Evolutionary conservation across 2,329 filamentous ascomycete species (phyloP).

Genomic region (Microcera coccophila): DNA sequence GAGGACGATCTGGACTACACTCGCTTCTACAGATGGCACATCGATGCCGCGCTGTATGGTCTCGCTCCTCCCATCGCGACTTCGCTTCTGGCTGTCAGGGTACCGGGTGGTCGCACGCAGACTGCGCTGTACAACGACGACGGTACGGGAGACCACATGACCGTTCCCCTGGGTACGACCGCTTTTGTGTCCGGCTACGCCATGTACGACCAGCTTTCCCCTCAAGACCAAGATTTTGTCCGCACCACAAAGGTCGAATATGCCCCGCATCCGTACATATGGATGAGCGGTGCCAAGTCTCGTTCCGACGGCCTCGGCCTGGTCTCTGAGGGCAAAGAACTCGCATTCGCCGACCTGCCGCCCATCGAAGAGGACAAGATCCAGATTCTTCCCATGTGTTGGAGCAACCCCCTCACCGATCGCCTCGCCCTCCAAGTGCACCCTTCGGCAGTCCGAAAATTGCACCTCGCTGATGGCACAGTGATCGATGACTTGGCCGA

Average conservation of each 20-base stretch:
- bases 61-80: slow-evolving; percentile 72
- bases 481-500: slow-evolving; percentile 64
- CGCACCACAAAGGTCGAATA: slow-evolving; percentile 68
- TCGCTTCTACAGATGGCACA: slow-evolving; percentile 74
- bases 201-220: slow-evolving; percentile 65
- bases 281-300: slow-evolving; percentile 69
- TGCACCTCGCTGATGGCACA: slow-evolving; percentile 63
- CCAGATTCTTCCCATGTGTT: slow-evolving; percentile 70
- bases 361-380: slow-evolving; percentile 63
- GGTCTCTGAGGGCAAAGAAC: slow-evolving; percentile 61
- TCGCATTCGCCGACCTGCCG: slow-evolving; percentile 57
- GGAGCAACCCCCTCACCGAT: slow-evolving; percentile 70
- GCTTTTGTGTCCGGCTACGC: slow-evolving; percentile 69
- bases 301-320: slow-evolving; percentile 68
- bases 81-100: slow-evolving; percentile 67
- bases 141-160: slow-evolving; percentile 60
- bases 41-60: slow-evolving; percentile 72
- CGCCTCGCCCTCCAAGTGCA: slow-evolving; percentile 69
- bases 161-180: slow-evolving; percentile 70
- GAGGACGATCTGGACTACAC: slow-evolving; percentile 48
- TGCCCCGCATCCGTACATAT: slow-evolving; percentile 75
- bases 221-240: slow-evolving; percentile 64
- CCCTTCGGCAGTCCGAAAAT: slow-evolving; percentile 64
- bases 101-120: slow-evolving; percentile 63
- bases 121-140: slow-evolving; percentile 72